Evolutionary conservation across 176 grass and related monocot genomes (phyloP).

Genomic region (Zea mays): DNA sequence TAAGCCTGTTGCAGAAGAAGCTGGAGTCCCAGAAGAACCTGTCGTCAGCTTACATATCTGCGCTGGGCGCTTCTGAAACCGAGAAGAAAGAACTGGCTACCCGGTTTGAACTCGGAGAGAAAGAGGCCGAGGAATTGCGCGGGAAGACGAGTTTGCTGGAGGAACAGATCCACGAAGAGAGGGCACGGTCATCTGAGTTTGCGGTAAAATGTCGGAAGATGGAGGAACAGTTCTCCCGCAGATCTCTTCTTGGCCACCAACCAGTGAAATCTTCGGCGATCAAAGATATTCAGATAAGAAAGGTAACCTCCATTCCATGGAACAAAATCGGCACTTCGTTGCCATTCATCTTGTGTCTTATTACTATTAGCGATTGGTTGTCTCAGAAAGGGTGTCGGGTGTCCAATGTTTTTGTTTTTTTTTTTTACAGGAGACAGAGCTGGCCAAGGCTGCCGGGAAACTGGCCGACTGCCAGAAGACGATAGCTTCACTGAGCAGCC

Average conservation of each 20-base stretch:
- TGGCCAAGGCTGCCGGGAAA: conserved; percentile 59
- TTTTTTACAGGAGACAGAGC: conserved; percentile 62
- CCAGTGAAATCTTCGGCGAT: conserved; percentile 33
- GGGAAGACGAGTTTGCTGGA: conserved; percentile 41
- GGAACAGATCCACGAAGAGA: conserved; percentile 60
- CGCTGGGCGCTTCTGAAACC: conserved; percentile 59
- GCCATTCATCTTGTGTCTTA: background rate
- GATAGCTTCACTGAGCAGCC: conserved; percentile 72
- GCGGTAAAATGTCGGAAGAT: conserved; percentile 46
- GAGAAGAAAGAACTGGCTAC: conserved; percentile 55
- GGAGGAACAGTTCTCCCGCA: conserved; percentile 45
- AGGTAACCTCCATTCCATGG: conserved; percentile 44
- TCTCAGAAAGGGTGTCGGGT: too few species aligned
- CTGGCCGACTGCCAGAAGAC: conserved; percentile 88
- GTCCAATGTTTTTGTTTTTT: background rate
- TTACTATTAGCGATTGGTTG: background rate
- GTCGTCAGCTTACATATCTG: conserved; percentile 56
- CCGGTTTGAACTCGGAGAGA: conserved; percentile 50
- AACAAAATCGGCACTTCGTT: background rate
- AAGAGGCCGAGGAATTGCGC: conserved; percentile 45
- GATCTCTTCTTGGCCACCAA: conserved; percentile 34
- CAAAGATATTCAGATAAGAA: conserved; percentile 50
- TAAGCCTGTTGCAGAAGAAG: conserved; percentile 51
- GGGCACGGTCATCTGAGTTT: conserved; percentile 22
- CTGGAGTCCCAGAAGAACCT: conserved; percentile 62